phyloP scores from a whole-genome alignment of 257 asterid genomes.

The Forsythia suspensa region DNA sequence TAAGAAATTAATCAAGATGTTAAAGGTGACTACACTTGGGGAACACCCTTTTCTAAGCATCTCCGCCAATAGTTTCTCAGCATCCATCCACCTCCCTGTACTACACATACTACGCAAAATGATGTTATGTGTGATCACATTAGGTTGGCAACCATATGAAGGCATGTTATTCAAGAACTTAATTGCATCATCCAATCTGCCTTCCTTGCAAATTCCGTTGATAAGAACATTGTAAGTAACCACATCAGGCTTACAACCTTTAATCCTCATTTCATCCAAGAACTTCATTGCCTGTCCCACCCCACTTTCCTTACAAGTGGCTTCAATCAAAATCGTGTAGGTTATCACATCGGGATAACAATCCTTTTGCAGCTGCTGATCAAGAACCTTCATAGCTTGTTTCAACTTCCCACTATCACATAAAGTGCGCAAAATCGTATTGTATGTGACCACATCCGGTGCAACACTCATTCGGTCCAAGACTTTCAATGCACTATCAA shows the following conservation, averaged over 20 bases:
- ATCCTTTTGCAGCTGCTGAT: conserved; percentile 55
- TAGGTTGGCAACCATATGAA: conserved; percentile 72
- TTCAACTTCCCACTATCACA: conserved; percentile 72
- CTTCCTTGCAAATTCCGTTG: conserved; percentile 82
- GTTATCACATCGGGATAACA: conserved; percentile 83
- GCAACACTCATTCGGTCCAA: conserved; percentile 72
- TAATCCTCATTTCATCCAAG: conserved; percentile 75
- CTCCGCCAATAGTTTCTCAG: conserved; percentile 69
- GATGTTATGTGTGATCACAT: conserved; percentile 75
- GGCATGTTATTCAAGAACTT: conserved; percentile 67
- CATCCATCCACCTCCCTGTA: conserved; percentile 88
- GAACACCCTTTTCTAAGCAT: conserved; percentile 77
- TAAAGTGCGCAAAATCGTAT: conserved; percentile 68
- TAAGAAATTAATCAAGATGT: conserved; percentile 75
- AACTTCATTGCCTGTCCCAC: conserved; percentile 76
- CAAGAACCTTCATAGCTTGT: conserved; percentile 80
- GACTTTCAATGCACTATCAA: conserved; percentile 54
- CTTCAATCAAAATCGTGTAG: conserved; percentile 80
- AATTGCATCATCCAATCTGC: conserved; percentile 76
- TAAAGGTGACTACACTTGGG: conserved; percentile 85
- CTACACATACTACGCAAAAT: conserved; percentile 85
- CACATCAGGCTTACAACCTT: conserved; percentile 78
- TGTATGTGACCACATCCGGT: conserved; percentile 85
- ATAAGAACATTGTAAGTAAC: conserved; percentile 85
- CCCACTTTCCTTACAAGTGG: conserved; percentile 70